Conservation (phyloP, 306 rosid genomes). For the Gastrolobium bilobum region DNA sequence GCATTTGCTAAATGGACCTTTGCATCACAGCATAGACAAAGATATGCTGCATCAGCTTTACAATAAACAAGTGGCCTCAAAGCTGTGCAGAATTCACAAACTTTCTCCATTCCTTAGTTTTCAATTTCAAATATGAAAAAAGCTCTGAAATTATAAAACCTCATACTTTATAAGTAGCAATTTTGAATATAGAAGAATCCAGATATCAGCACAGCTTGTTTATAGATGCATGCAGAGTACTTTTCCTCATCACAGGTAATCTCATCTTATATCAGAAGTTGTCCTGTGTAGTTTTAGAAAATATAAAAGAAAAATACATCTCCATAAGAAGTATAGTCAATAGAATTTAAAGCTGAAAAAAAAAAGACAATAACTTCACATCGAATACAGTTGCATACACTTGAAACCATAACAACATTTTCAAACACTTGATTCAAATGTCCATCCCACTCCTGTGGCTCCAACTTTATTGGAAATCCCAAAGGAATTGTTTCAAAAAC, state of each 20-base stretch:
- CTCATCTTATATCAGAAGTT: slow-evolving; percentile 12
- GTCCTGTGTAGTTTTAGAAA: slow-evolving; percentile 24
- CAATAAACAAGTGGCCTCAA: slow-evolving; percentile 85
- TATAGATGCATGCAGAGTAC: background rate
- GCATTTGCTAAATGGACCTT: slow-evolving; percentile 90
- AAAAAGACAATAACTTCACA: slow-evolving; percentile 2
- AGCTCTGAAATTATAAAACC: slow-evolving; percentile 28
- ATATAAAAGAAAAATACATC: slow-evolving; percentile 23
- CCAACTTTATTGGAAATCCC: slow-evolving; percentile 26
- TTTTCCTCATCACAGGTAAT: background rate
- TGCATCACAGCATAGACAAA: slow-evolving; percentile 90
- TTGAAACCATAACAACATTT: slow-evolving; percentile 11
- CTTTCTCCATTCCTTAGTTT: slow-evolving; percentile 69
- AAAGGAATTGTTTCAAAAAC: background rate
- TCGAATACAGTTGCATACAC: slow-evolving; percentile 38
- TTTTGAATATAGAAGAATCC: slow-evolving; percentile 35
- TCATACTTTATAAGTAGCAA: slow-evolving; percentile 26
- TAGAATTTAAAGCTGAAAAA: slow-evolving; percentile 34
- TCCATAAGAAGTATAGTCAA: slow-evolving; percentile 26
- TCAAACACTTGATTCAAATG: background rate
- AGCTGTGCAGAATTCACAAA: slow-evolving; percentile 80
- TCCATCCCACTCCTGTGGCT: background rate
- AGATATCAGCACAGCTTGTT: slow-evolving; percentile 30
- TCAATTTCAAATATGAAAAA: slow-evolving; percentile 34
- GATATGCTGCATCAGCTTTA: slow-evolving; percentile 85